A percentile compares a stretch with the other conserved stretches of the same genome.
Conservation (phyloP, 1,139 yeast species). For the Torulaspora pretoriensis region DNA sequence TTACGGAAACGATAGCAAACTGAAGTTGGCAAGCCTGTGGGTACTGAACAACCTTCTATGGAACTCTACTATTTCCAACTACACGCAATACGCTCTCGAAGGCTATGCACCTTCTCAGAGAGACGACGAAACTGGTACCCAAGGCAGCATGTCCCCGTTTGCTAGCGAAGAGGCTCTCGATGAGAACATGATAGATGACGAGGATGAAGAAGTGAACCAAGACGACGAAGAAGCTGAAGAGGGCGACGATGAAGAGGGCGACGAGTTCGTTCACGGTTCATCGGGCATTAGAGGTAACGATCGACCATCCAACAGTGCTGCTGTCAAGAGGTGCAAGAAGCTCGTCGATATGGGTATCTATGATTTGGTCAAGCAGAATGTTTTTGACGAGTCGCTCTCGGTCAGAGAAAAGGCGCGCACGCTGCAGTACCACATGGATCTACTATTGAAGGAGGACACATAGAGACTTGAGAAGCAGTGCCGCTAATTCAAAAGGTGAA, state of each 20-base stretch:
- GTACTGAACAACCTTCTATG: slow-evolving; percentile 55
- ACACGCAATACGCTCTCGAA: slow-evolving; percentile 20
- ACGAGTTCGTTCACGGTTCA: slow-evolving; percentile 21
- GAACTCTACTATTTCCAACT: slow-evolving; percentile 36
- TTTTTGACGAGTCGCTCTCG: slow-evolving; percentile 29
- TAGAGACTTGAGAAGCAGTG: background rate
- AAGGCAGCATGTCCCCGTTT: slow-evolving; percentile 5
- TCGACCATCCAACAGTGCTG: slow-evolving; percentile 18
- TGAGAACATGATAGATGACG: slow-evolving; percentile 1
- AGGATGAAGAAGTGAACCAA: slow-evolving; percentile 20
- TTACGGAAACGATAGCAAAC: slow-evolving; percentile 39
- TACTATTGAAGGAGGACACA: slow-evolving; percentile 21
- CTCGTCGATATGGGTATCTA: slow-evolving; percentile 30
- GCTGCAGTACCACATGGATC: slow-evolving; percentile 34
- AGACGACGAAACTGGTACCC: slow-evolving; percentile 7
- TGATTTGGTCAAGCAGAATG: slow-evolving; percentile 30
- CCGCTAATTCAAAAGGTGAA: background rate
- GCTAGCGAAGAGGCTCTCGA: slow-evolving; percentile 2
- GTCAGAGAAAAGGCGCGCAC: slow-evolving; percentile 36
- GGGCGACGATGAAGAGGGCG: slow-evolving; percentile 24
- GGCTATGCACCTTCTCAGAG: slow-evolving; percentile 13
- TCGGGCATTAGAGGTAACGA: slow-evolving; percentile 10
- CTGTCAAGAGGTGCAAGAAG: slow-evolving; percentile 30
- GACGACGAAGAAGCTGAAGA: slow-evolving; percentile 17
- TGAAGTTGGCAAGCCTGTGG: slow-evolving; percentile 58